These are phyloP conservation scores for Aureobasidium sp. DNA, from an alignment of 2,329 filamentous ascomycete genomes.

Conservation along the genomic window DNA sequence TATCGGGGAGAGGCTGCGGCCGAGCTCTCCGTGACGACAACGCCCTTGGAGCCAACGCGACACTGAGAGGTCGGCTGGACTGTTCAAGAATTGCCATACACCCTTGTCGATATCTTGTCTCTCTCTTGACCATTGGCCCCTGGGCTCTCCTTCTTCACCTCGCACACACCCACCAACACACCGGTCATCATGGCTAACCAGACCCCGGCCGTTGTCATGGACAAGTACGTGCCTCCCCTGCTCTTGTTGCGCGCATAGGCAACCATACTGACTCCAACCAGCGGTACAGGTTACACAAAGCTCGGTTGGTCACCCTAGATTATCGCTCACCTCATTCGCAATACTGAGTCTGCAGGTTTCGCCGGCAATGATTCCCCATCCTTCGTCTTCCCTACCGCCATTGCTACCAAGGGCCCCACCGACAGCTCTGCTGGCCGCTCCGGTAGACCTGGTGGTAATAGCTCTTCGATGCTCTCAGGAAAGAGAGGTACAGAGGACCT, in stretches of 20 bases:
- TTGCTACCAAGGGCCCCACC: constrained; percentile 79
- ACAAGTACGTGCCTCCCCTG: constrained; percentile 73
- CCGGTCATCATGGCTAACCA: constrained; percentile 77
- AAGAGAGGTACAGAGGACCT: constrained; percentile 97
- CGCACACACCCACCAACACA: background rate
- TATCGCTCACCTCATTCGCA: background rate
- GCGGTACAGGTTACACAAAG: constrained; percentile 99
- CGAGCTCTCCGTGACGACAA: constrained; percentile 10
- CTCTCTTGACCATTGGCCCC: background rate
- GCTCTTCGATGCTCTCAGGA: constrained; percentile 83
- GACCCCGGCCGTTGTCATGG: constrained; percentile 99
- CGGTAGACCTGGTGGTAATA: constrained; percentile 82
- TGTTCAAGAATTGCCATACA: background rate
- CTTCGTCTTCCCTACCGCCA: constrained; percentile 98
- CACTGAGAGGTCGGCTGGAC: background rate
- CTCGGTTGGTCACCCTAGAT: constrained; percentile 57
- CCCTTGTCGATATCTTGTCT: background rate
- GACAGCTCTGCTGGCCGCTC: constrained; percentile 70
- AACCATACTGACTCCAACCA: constrained; percentile 35
- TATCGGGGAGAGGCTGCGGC: constrained; percentile 1
- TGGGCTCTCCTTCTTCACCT: background rate
- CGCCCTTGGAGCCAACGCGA: constrained; percentile 9
- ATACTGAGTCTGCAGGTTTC: constrained; percentile 56
- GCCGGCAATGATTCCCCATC: constrained; percentile 98
- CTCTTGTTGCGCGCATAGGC: background rate